Base-by-base conservation (phyloP, 495 filamentous ascomycete species). In the Penicillium lagena region DNA sequence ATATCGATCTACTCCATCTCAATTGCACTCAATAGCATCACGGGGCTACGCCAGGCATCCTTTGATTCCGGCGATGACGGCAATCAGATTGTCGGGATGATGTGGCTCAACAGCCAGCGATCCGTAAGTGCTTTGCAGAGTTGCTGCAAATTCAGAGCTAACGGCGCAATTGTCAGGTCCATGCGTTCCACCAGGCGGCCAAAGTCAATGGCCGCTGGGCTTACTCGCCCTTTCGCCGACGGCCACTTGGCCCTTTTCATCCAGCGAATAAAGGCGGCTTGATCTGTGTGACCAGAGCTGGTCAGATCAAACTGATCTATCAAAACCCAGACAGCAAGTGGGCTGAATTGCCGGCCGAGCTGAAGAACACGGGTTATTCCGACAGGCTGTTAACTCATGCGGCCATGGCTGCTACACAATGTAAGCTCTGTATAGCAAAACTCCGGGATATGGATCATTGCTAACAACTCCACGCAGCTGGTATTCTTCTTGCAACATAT, bases 321-420 rank as follows among this genome's bases (percentile, higher is more conserved):
- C 85, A 90, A 45, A 81, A 77, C 44, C 66, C 69, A 17, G 87
- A 83, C 59, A 71, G 65, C 50, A 76, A 77, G 54, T 82, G 84
- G 70, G 75, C 81, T 37, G 83, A 89, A 50, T 75, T 79, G 3
- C 75, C 73, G 10, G 64, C 80, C 2, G 81, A 89, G 45, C 54
- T 93, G 30, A 87, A 90, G 50, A 83, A 76, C 50, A 73, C 85
- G 28, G 73, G 75, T 9, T 78, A 79, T 9, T 82, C 81, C 9
- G 78, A 85, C 39, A 80, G 88, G 39, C 52, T 86, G 12, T 72
- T 94, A 30, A 89, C 87, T 4, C 89, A 96, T 66, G 87, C 89
- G 3, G 76, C 89, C 11, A 69, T 93, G 44, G 83, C 83, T 46
- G 78, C 82, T 9, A 87, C 90, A 35, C 83, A 75, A 63, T 75